phyloP scores from a whole-genome alignment of 768 basidiomycete species.

The Hortiboletus flavorubellus region DNA sequence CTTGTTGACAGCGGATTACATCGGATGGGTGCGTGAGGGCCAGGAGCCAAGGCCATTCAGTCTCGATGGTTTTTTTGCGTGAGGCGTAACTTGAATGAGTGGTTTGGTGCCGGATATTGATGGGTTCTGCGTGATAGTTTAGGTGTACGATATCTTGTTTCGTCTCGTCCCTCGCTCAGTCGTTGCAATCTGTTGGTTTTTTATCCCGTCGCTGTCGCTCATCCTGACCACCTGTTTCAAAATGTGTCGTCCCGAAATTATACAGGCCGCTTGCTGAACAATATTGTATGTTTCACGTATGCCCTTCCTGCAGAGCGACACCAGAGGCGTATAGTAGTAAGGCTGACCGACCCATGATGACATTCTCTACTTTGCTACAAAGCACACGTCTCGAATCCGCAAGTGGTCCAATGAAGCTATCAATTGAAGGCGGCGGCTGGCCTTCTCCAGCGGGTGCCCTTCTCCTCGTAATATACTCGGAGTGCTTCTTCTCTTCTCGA shows the following conservation, averaged over 20 bases:
- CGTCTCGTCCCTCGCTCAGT: neutral
- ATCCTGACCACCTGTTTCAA: neutral
- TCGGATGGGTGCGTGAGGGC: conserved; percentile 42
- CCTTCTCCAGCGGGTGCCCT: neutral
- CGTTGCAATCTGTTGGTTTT: neutral
- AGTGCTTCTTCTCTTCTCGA: neutral
- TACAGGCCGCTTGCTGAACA: neutral
- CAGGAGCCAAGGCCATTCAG: conserved; percentile 25
- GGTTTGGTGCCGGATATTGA: too few relatives aligned
- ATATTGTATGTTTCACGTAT: neutral
- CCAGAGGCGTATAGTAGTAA: neutral
- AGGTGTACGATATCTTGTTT: neutral
- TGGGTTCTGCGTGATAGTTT: too few relatives aligned
- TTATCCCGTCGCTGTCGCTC: neutral
- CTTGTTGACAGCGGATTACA: conserved; percentile 28
- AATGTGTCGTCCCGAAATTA: neutral
- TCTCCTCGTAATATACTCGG: neutral
- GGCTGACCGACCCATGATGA: neutral
- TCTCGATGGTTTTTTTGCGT: conserved; percentile 24
- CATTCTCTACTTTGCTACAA: neutral
- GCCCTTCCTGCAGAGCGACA: neutral
- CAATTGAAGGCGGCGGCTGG: neutral
- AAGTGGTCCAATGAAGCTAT: neutral
- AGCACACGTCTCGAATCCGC: neutral
- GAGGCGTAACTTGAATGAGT: neutral